Evolutionary conservation across 192 early-diverging fungal genomes (phyloP).

Genomic region (Rhizophagus prolifer): DNA sequence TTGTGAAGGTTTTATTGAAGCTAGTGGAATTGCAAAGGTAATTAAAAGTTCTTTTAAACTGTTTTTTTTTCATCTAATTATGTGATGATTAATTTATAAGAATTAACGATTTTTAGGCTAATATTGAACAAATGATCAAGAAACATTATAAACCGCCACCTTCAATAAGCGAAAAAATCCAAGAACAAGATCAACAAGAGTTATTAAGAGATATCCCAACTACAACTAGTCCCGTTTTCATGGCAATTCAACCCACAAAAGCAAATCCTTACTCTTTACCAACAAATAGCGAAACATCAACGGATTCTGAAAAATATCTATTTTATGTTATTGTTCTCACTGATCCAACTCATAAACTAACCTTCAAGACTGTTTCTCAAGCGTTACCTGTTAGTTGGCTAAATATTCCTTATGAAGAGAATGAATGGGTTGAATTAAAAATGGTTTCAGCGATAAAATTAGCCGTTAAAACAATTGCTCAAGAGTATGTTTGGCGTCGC

Average conservation of each 20-base stretch:
- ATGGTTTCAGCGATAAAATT: slow-evolving; percentile 51
- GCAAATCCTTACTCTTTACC: slow-evolving; percentile 34
- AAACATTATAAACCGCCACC: slow-evolving; percentile 41
- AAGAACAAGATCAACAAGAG: slow-evolving; percentile 9
- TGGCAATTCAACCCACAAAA: slow-evolving; percentile 57
- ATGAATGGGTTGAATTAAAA: slow-evolving; percentile 65
- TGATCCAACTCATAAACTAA: slow-evolving; percentile 54
- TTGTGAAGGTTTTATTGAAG: slow-evolving; percentile 57
- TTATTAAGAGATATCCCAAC: slow-evolving; percentile 35
- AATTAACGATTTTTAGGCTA: slow-evolving; percentile 41
- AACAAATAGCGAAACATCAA: background rate
- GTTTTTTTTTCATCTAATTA: background rate
- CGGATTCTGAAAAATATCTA: slow-evolving; percentile 34
- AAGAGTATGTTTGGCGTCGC: slow-evolving; percentile 65
- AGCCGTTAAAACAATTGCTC: slow-evolving; percentile 53
- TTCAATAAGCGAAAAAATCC: slow-evolving; percentile 28
- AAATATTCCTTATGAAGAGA: slow-evolving; percentile 60
- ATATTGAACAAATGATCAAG: slow-evolving; percentile 57
- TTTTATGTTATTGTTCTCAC: slow-evolving; percentile 48
- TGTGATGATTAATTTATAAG: background rate
- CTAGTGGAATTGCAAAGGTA: slow-evolving; percentile 55
- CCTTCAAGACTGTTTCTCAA: slow-evolving; percentile 55
- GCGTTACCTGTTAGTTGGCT: slow-evolving; percentile 54
- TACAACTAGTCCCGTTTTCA: slow-evolving; percentile 57
- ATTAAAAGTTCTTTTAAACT: background rate